These are phyloP conservation scores for Nadsonia starkeyi-henricii DNA, from an alignment of 1,139 yeast genomes.

Conservation along the genomic window DNA sequence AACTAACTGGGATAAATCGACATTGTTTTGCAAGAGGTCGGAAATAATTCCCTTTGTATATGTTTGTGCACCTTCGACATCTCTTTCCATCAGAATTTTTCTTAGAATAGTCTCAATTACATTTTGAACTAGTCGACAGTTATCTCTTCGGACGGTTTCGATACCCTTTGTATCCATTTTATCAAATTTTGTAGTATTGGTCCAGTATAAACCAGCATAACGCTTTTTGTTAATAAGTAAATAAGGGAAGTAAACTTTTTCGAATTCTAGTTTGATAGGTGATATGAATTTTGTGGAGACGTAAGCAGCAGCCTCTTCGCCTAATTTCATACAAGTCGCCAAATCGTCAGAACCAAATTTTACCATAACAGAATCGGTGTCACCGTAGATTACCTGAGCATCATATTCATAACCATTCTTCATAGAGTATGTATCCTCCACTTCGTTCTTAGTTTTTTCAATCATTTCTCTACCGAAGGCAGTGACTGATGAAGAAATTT, in stretches of 20 bases:
- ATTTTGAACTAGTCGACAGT: constrained; percentile 85
- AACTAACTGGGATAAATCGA: constrained; percentile 86
- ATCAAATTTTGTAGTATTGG: constrained; percentile 75
- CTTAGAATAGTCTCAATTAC: constrained; percentile 88
- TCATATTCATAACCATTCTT: constrained; percentile 73
- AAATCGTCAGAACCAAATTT: constrained; percentile 83
- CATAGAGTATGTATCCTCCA: constrained; percentile 62
- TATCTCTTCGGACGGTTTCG: constrained; percentile 96
- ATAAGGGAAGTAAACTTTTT: constrained; percentile 92
- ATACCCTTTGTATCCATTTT: constrained; percentile 98
- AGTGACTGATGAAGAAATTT: constrained; percentile 90
- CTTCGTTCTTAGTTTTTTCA: constrained; percentile 77
- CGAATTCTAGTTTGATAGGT: constrained; percentile 93
- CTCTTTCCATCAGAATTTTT: constrained; percentile 72
- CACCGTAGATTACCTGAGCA: constrained; percentile 92
- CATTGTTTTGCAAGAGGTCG: constrained; percentile 75
- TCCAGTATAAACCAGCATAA: constrained; percentile 96
- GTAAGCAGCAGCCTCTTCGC: constrained; percentile 83
- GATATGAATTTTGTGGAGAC: constrained; percentile 66
- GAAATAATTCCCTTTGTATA: constrained; percentile 83
- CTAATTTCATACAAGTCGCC: constrained; percentile 75
- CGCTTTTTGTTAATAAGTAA: constrained; percentile 87
- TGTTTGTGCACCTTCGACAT: constrained; percentile 75
- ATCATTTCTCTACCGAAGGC: constrained; percentile 97
- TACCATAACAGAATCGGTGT: constrained; percentile 98